Base-by-base conservation (phyloP, 805 yeast species). In the Spathaspora arborariae region DNA sequence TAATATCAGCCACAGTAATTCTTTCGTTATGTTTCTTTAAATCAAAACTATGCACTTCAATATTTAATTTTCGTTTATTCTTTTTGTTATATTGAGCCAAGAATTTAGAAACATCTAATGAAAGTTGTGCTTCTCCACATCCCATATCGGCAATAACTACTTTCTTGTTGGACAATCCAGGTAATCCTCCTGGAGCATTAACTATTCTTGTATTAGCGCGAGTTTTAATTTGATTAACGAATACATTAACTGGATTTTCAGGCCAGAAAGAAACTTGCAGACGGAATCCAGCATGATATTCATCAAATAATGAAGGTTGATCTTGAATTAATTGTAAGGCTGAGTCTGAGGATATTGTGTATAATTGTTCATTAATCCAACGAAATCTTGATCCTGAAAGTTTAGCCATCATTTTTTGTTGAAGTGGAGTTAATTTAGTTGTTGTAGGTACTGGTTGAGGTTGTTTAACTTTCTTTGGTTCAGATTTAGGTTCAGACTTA, bases 221-320 rank as follows among this genome's bases (percentile, higher is more conserved):
- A 22, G 65, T 59, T 50, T 79, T 79, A 46, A 94, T 75, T 57
- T 85, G 88, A 8, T 79, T 72, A 1, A 88, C 91, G 67, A 90
- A 87, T 2, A 85, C 85, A 65, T 90, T 85, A n/a, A 94, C 96
- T 1, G 99, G 99, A 59, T 94, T 94, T 67, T 92, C 97, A 2
- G 99, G 99, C 99, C 99, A 94, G 18, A 89, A 77, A 59, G 87
- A 90, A 15, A 94, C 98, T 65, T 94, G 99, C 11, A 91, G 84
- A 56, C 96, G 76, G 74, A 94, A 94, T 0, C 99, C 99, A 47
- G 82, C 85, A 62, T 95, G 99, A 58, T 94, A 94, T 60, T 92
- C 98, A 54, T 88, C 94, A 63, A 91, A 94, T 50, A 94, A 72
- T 20, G 82, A 81, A 0, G 99, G 99, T 56, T 91, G 96, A 13